Conservation (phyloP, 2,329 filamentous ascomycete genomes). For the Aspergillus aculeatus region DNA sequence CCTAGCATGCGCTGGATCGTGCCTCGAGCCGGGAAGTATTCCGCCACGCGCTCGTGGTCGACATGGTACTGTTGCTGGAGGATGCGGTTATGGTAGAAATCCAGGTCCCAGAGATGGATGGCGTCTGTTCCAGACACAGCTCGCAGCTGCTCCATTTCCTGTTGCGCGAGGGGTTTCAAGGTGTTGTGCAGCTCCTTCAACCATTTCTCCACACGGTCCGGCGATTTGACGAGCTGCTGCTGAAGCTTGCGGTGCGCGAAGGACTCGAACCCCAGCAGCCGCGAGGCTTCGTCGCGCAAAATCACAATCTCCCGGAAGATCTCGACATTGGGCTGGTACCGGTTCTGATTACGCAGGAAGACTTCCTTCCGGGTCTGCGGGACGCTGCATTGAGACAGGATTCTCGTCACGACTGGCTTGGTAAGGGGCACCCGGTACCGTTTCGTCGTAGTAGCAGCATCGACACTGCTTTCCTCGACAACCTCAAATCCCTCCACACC, state of each 20-base stretch:
- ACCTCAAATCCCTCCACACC: not conserved
- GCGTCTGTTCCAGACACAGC: not conserved
- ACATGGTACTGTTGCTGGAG: not conserved
- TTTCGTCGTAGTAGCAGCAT: not conserved
- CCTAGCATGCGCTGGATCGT: conserved; percentile 1
- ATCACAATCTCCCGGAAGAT: not conserved
- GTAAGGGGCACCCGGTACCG: not conserved
- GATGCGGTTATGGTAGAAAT: conserved; percentile 2
- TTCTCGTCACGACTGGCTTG: not conserved
- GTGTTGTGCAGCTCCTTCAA: not conserved
- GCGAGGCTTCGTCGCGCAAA: not conserved
- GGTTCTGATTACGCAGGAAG: not conserved
- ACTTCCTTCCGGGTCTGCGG: not conserved
- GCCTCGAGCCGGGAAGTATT: conserved; percentile 1
- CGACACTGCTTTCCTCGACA: not conserved
- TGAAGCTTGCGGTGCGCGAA: not conserved
- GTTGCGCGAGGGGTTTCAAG: not conserved
- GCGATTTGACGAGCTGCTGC: not conserved
- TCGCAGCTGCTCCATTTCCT: not conserved
- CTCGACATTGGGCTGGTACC: not conserved
- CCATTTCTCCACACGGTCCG: not conserved
- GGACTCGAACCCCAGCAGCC: not conserved
- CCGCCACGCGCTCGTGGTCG: not conserved
- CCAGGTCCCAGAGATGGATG: conserved; percentile 2
- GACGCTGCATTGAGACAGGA: not conserved